Percentiles rank a stretch among this genome's conserved stretches.
Conservation (phyloP, 768 basidiomycete species). For the Suillus hirtellus region DNA sequence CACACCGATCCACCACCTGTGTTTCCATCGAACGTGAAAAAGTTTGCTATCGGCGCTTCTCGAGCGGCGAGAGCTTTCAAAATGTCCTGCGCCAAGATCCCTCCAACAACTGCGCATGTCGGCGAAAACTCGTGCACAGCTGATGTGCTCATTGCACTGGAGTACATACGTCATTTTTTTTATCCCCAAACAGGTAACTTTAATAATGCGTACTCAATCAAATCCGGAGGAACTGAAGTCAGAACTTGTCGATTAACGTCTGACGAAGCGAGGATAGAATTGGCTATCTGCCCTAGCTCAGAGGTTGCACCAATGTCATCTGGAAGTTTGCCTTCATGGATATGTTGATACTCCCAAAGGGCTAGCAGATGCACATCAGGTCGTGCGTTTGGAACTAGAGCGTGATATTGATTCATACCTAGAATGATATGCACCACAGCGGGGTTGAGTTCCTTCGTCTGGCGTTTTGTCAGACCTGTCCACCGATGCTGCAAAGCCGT, state of each 20-base stretch:
- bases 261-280: slow-evolving; percentile 56
- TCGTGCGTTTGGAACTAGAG: not conserved
- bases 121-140: slow-evolving; percentile 88
- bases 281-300: slow-evolving; percentile 66
- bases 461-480: slow-evolving; percentile 65
- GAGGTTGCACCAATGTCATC: slow-evolving; percentile 43
- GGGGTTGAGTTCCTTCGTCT: slow-evolving; percentile 85
- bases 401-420: slow-evolving; percentile 43
- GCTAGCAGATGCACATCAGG: slow-evolving; percentile 42
- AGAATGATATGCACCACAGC: slow-evolving; percentile 68
- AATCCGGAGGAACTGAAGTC: slow-evolving; percentile 50
- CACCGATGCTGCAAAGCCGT: slow-evolving; percentile 69
- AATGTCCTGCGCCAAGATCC: slow-evolving; percentile 92
- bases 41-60: slow-evolving; percentile 92
- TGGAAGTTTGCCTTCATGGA: slow-evolving; percentile 60
- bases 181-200: slow-evolving; percentile 2
- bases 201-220: slow-evolving; percentile 57
- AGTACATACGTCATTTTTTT: slow-evolving; percentile 11
- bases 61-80: slow-evolving; percentile 87
- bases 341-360: slow-evolving; percentile 78
- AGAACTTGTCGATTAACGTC: slow-evolving; percentile 73
- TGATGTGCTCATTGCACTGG: slow-evolving; percentile 67
- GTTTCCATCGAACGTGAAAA: slow-evolving; percentile 85
- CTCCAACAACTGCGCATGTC: slow-evolving; percentile 92
- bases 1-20: slow-evolving; percentile 75